These are phyloP conservation scores for Wickerhamomyces rabaulensis DNA, from an alignment of 805 yeast genomes.

Conservation along the genomic window DNA sequence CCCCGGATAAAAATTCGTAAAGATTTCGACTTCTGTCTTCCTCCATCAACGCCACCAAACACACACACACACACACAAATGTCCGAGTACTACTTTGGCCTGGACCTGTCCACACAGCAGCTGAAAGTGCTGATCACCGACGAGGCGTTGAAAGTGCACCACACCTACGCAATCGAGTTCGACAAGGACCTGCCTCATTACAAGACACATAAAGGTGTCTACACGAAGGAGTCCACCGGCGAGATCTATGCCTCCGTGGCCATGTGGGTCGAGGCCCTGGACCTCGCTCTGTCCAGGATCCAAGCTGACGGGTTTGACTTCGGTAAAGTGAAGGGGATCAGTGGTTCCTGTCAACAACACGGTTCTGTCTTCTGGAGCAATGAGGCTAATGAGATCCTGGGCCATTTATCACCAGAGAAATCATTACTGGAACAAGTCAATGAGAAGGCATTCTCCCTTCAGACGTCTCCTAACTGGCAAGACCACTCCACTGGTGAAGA, in stretches of 20 bases:
- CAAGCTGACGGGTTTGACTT: conserved; percentile 50
- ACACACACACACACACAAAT: not conserved
- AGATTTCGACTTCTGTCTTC: not conserved
- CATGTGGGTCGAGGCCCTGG: conserved; percentile 89
- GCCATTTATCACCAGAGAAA: conserved; percentile 26
- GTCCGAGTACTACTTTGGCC: conserved; percentile 43
- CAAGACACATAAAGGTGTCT: conserved; percentile 71
- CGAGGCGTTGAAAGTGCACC: conserved; percentile 44
- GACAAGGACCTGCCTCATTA: conserved; percentile 60
- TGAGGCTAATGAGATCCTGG: conserved; percentile 38
- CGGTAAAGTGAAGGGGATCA: conserved; percentile 52
- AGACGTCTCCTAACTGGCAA: conserved; percentile 88
- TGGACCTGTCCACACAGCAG: conserved; percentile 89
- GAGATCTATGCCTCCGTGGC: conserved; percentile 74
- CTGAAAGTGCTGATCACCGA: conserved; percentile 68
- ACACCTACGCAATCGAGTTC: conserved; percentile 64
- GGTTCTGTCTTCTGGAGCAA: conserved; percentile 81
- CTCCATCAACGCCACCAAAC: not conserved
- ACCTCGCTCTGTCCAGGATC: conserved; percentile 52
- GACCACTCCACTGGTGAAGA: conserved; percentile 83
- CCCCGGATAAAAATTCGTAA: not conserved
- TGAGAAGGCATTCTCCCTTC: conserved; percentile 52
- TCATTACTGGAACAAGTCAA: conserved; percentile 42
- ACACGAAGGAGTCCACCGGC: conserved; percentile 44
- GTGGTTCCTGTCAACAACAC: conserved; percentile 91